A percentile compares a stretch with the other conserved stretches of the same genome.
phyloP scores from a whole-genome alignment of 257 asterid genomes.

The Solanum dulcamara region DNA sequence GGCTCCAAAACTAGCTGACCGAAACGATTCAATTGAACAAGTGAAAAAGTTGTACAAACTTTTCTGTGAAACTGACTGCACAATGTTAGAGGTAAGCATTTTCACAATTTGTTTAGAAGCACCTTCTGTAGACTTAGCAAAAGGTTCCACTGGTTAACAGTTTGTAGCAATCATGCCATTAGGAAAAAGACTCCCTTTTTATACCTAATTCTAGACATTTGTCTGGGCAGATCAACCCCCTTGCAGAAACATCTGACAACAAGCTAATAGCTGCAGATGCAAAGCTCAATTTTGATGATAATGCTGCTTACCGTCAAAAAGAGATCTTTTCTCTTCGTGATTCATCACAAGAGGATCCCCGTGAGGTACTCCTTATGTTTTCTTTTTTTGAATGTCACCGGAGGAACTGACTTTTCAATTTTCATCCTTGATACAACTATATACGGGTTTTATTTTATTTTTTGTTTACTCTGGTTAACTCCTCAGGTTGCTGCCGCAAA shows the following conservation, averaged over 20 bases:
- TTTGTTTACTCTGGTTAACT: background rate
- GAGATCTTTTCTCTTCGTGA: slow-evolving; percentile 80
- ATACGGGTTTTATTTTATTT: background rate
- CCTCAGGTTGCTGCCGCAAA: slow-evolving; percentile 90
- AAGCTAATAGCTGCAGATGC: slow-evolving; percentile 98
- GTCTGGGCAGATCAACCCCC: slow-evolving; percentile 73
- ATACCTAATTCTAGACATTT: background rate
- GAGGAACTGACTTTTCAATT: background rate
- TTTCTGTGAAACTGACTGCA: slow-evolving; percentile 93
- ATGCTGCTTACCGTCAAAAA: slow-evolving; percentile 89
- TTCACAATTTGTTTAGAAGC: background rate
- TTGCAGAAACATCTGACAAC: slow-evolving; percentile 90
- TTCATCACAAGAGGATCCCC: slow-evolving; percentile 96
- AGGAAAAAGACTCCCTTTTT: background rate
- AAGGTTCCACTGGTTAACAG: background rate
- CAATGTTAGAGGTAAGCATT: slow-evolving; percentile 69
- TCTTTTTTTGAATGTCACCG: background rate
- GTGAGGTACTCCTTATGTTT: slow-evolving; percentile 53
- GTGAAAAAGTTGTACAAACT: slow-evolving; percentile 92
- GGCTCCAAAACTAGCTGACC: slow-evolving; percentile 82
- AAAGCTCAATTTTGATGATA: slow-evolving; percentile 91
- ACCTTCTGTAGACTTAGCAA: background rate
- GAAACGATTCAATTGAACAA: slow-evolving; percentile 82
- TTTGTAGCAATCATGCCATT: background rate
- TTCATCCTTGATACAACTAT: background rate